These are phyloP conservation scores for Gomphus bonarii DNA, from an alignment of 1,284 basidiomycete species.

Conservation along the genomic window DNA sequence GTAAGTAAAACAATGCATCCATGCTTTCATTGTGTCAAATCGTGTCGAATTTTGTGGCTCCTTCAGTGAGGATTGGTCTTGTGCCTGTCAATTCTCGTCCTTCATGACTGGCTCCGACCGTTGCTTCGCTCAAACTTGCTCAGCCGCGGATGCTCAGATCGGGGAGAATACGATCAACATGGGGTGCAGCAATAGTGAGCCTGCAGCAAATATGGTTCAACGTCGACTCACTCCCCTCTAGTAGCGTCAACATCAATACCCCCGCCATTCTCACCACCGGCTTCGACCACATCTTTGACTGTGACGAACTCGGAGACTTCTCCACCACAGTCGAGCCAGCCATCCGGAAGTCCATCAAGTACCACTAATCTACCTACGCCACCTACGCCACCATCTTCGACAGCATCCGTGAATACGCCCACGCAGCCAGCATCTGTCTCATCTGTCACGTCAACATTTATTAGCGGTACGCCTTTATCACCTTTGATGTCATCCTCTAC, in stretches of 20 bases:
- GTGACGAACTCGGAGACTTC: conserved; percentile 2
- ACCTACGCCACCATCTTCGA: conserved; percentile 1
- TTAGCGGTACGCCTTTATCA: not conserved
- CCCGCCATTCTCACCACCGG: conserved; percentile 3
- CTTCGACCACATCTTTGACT: not conserved
- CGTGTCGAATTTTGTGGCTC: not conserved
- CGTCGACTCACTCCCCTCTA: not conserved
- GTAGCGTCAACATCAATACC: conserved; percentile 4
- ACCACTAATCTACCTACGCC: not conserved
- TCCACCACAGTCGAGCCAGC: not conserved
- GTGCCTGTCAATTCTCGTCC: not conserved
- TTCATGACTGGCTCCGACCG: not conserved
- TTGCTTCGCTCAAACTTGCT: not conserved
- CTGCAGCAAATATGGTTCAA: not conserved
- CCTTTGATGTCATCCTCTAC: too few species aligned
- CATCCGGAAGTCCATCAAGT: not conserved
- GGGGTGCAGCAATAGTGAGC: conserved; percentile 3
- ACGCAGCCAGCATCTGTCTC: not conserved
- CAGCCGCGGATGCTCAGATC: conserved; percentile 1
- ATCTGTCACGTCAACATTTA: not conserved
- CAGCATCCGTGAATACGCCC: not conserved
- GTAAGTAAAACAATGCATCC: not conserved
- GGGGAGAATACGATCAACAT: conserved; percentile 1
- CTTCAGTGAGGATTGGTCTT: conserved; percentile 1
- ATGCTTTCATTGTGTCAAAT: too few species aligned